Evolutionary conservation across 108 stramenopile species (phyloP).

Genomic region (Cylindrotheca fusiformis): DNA sequence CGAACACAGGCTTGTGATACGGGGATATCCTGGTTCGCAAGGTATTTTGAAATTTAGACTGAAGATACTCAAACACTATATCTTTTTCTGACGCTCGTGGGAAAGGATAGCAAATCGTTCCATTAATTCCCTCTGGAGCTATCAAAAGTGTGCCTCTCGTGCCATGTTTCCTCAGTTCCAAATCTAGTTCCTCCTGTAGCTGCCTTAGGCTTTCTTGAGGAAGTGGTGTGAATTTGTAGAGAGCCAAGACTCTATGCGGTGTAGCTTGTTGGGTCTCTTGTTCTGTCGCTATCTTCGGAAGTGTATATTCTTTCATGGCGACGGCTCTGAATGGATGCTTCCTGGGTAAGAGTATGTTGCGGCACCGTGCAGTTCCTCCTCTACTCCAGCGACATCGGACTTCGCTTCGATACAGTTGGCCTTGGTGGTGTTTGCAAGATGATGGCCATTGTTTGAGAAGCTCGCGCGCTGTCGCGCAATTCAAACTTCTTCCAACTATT

Average conservation of each 20-base stretch:
- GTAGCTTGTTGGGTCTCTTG: not conserved
- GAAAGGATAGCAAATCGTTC: conserved; percentile 77
- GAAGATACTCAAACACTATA: conserved; percentile 1
- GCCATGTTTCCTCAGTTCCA: conserved; percentile 14
- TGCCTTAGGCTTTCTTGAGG: conserved; percentile 13
- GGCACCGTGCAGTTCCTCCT: too few species aligned
- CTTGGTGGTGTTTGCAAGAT: too few species aligned
- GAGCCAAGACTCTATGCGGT: conserved; percentile 39
- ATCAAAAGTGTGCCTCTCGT: conserved; percentile 66
- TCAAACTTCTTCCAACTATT: too few species aligned
- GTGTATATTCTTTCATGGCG: not conserved
- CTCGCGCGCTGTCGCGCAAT: too few species aligned
- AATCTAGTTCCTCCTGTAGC: conserved; percentile 21
- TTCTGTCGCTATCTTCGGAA: not conserved
- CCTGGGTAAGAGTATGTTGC: too few species aligned
- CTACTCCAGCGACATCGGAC: conserved; percentile 5
- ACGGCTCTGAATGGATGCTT: too few species aligned
- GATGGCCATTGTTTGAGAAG: too few species aligned
- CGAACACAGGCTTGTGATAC: conserved; percentile 50
- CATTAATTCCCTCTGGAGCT: conserved; percentile 82
- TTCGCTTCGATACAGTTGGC: conserved; percentile 14
- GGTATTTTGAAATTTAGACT: conserved; percentile 7
- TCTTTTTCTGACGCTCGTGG: conserved; percentile 3
- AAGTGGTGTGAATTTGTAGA: conserved; percentile 53
- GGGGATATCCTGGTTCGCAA: conserved; percentile 32